phyloP scores from a whole-genome alignment of 192 early-diverging fungal genomes.

The Coemansia sp. region DNA sequence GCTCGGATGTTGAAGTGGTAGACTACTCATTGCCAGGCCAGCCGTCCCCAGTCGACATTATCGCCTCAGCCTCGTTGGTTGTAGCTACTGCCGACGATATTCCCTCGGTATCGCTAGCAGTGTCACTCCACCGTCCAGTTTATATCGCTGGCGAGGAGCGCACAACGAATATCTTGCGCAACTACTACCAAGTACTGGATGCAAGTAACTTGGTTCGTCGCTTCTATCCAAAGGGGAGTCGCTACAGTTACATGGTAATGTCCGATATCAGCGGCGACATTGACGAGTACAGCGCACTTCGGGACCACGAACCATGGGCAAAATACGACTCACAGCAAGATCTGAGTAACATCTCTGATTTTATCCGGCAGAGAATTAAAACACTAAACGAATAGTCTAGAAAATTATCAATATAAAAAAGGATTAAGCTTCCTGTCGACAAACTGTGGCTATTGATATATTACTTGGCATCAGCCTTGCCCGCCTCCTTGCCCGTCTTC shows the following conservation, averaged over 20 bases:
- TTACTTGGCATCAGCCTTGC: constrained; percentile 11
- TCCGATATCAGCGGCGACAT: constrained; percentile 36
- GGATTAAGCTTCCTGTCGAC: not conserved
- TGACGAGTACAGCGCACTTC: constrained; percentile 50
- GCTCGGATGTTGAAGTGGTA: constrained; percentile 22
- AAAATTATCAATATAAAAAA: not conserved
- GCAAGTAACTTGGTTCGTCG: constrained; percentile 48
- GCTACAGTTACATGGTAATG: constrained; percentile 56
- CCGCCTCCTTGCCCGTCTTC: constrained; percentile 53
- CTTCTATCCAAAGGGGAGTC: constrained; percentile 51
- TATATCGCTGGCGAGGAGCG: constrained; percentile 55
- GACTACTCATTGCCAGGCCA: constrained; percentile 37
- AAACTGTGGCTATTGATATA: not conserved
- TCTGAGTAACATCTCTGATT: constrained; percentile 24
- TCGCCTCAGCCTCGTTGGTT: constrained; percentile 33
- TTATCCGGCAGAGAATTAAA: constrained; percentile 28
- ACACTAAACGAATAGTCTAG: constrained; percentile 11
- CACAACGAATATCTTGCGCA: constrained; percentile 31
- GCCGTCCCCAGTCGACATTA: constrained; percentile 26
- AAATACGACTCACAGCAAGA: constrained; percentile 36
- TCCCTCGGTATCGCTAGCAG: constrained; percentile 38
- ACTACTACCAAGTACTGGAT: constrained; percentile 48
- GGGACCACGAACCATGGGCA: constrained; percentile 56
- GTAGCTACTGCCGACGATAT: constrained; percentile 47
- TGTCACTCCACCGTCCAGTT: constrained; percentile 33